phyloP scores from a whole-genome alignment of 495 filamentous ascomycete genomes.

The Aspergillus nidulans region DNA sequence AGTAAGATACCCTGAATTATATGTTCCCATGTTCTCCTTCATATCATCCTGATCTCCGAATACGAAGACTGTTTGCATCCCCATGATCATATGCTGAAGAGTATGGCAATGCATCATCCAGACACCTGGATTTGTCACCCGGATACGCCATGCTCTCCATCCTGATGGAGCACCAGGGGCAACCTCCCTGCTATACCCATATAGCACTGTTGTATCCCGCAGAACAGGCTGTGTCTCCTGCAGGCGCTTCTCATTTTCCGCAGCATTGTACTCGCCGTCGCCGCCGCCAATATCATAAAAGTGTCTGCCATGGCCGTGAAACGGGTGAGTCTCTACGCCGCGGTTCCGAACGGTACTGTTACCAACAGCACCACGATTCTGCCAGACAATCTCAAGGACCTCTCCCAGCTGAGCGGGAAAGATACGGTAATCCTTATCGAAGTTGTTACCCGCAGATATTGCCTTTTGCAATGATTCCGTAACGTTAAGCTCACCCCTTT shows the following conservation, averaged over 20 bases:
- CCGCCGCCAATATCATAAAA: slow-evolving; percentile 57
- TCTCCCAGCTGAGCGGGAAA: slow-evolving; percentile 55
- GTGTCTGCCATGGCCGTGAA: slow-evolving; percentile 56
- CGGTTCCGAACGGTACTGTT: no score
- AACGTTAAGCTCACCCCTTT: slow-evolving; percentile 41
- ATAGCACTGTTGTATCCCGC: slow-evolving; percentile 55
- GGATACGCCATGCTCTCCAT: slow-evolving; percentile 56
- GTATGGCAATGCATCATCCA: slow-evolving; percentile 66
- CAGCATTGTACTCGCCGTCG: slow-evolving; percentile 49
- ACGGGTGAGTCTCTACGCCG: slow-evolving; percentile 53
- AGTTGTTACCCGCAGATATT: slow-evolving; percentile 29
- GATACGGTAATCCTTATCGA: slow-evolving; percentile 45
- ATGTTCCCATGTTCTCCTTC: slow-evolving; percentile 29
- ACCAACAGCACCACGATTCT: slow-evolving; percentile 42
- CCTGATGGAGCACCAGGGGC: slow-evolving; percentile 37
- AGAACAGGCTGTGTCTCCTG: slow-evolving; percentile 35
- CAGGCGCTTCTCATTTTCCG: slow-evolving; percentile 47
- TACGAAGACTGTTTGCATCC: slow-evolving; percentile 51
- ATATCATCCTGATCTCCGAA: slow-evolving; percentile 45
- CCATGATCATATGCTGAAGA: slow-evolving; percentile 52
- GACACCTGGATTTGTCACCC: slow-evolving; percentile 48
- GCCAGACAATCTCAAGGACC: slow-evolving; percentile 57
- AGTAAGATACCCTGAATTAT: slow-evolving; percentile 40
- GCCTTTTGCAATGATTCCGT: slow-evolving; percentile 30
- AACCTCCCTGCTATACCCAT: slow-evolving; percentile 37